A percentile compares a stretch with the other conserved stretches of the same genome.
phyloP scores from a whole-genome alignment of 192 early-diverging fungal species.

The Podila minutissima region DNA sequence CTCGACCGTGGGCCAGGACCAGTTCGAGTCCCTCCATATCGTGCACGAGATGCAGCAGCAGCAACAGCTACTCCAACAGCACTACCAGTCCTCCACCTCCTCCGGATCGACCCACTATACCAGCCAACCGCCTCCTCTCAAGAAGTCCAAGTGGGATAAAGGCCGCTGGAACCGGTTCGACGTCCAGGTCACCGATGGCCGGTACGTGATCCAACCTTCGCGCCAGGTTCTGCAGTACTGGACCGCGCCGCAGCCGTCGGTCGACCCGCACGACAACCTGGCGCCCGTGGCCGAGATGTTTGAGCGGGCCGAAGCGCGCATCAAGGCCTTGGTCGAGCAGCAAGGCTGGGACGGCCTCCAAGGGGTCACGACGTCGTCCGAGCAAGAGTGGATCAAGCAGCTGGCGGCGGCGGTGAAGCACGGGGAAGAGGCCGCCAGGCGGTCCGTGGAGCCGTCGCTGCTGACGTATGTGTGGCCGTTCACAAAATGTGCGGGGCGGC shows the following conservation, averaged over 20 bases:
- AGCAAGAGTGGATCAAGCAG: constrained; percentile 28
- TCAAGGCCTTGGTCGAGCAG: constrained; percentile 7
- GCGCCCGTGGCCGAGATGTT: constrained; percentile 13
- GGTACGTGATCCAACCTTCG: not conserved
- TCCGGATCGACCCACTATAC: not conserved
- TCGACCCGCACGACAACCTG: constrained; percentile 27
- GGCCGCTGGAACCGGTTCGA: constrained; percentile 43
- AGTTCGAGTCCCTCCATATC: constrained; percentile 30
- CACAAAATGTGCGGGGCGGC: not conserved
- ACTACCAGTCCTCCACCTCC: not conserved
- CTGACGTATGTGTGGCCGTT: constrained; percentile 6
- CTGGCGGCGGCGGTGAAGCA: constrained; percentile 25
- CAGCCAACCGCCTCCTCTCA: not conserved
- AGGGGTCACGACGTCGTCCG: constrained; percentile 20
- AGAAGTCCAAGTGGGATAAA: constrained; percentile 12
- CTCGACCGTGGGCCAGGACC: constrained; percentile 24
- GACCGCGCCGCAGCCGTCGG: constrained; percentile 15
- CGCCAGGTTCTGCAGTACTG: constrained; percentile 35
- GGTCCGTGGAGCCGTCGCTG: not conserved
- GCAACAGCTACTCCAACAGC: not conserved
- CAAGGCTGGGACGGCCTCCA: constrained; percentile 34
- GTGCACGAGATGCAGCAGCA: constrained; percentile 21
- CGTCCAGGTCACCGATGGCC: constrained; percentile 30
- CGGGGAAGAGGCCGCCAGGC: constrained; percentile 23
- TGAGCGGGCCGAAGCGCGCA: constrained; percentile 14